Evolutionary conservation across 139 green algal species (phyloP).

Genomic region (Raphidocelis subcapitata): DNA sequence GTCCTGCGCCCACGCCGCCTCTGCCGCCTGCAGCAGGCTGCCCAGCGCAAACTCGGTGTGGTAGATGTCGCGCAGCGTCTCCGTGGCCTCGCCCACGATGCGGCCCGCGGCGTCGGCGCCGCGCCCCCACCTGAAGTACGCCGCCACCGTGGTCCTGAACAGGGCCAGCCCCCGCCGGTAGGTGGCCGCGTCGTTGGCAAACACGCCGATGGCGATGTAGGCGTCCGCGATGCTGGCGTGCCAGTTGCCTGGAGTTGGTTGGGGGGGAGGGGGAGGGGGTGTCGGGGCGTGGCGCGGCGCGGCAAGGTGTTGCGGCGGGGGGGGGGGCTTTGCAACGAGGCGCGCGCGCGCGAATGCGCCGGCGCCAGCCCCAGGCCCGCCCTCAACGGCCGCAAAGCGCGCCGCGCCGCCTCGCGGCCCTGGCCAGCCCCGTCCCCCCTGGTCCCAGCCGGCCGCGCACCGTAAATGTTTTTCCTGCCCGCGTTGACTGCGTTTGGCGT

Average conservation of each 20-base stretch:
- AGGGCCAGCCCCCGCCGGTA: not conserved
- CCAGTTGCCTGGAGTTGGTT: constrained; percentile 5
- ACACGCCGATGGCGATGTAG: not conserved
- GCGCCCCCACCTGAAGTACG: not conserved
- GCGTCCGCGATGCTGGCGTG: not conserved
- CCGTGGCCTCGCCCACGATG: not conserved
- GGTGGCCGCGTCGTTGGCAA: not conserved
- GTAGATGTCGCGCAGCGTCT: constrained; percentile 23
- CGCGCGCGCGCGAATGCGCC: too few species aligned
- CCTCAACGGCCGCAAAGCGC: too few species aligned
- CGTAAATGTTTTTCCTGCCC: not conserved
- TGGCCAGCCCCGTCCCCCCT: too few species aligned
- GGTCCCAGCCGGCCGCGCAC: not conserved
- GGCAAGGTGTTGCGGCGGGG: too few species aligned
- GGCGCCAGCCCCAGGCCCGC: too few species aligned
- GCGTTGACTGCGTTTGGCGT: not conserved
- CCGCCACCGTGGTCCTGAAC: not conserved
- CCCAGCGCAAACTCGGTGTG: constrained; percentile 6
- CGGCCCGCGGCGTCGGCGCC: not conserved
- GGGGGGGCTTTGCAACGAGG: too few species aligned
- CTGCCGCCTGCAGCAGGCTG: constrained; percentile 11
- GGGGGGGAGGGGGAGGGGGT: too few species aligned
- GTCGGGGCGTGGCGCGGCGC: too few species aligned
- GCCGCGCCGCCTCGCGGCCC: too few species aligned
- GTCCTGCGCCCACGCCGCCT: constrained; percentile 15